Base-by-base conservation (phyloP, 2,329 filamentous ascomycete genomes). In the Exophiala bonariae region DNA sequence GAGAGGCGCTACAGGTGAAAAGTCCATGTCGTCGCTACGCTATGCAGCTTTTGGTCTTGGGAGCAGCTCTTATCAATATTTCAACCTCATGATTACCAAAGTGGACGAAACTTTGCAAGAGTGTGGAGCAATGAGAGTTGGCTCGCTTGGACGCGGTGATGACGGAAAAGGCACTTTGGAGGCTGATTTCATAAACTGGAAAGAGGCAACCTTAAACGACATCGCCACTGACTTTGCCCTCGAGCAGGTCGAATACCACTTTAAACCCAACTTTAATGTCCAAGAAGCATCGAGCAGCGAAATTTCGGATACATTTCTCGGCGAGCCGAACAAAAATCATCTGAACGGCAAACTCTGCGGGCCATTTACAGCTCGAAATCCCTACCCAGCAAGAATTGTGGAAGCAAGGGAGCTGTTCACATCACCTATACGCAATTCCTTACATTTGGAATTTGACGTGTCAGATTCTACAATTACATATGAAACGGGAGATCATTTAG, bases 11-110 rank as follows among this genome's bases (percentile, higher is more conserved):
- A 64, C 69, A 34, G 67, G 68, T 13, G 79, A 81, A 36, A 80
- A 85, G 53, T 81, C 92, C 40, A 81, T 99, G 45, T 77, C 74
- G 41, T 91, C 89, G 62, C 80, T 99, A 65, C 91, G 91, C 68
- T 99, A 91, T 65, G 90, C 97, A 63, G 81, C 90, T 47, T 99
- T 99, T 63, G 93, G 93, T 63, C 83, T 99, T 30, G 93, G 93
- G 58, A 99, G 99, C 78, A 99, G 97, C 77, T 97, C 93, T 20
- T 99, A 99, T 67, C 93, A 99, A 67, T 93, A 99, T 77, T 99
- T 96, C 79, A 99, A 99, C 75, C 87, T 87, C 42, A 96, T 99
- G 89, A 91, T 99, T 51, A 89, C 92, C 67, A 88, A 92, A 55
- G 85, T 97, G 48, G 83, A 93, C 72, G 83, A 86, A 67, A 84